Evolutionary conservation across 1,284 basidiomycete species (phyloP), one percentile per base, ranked within the genome.

Genomic region (Ceratobasidium sp.): DNA sequence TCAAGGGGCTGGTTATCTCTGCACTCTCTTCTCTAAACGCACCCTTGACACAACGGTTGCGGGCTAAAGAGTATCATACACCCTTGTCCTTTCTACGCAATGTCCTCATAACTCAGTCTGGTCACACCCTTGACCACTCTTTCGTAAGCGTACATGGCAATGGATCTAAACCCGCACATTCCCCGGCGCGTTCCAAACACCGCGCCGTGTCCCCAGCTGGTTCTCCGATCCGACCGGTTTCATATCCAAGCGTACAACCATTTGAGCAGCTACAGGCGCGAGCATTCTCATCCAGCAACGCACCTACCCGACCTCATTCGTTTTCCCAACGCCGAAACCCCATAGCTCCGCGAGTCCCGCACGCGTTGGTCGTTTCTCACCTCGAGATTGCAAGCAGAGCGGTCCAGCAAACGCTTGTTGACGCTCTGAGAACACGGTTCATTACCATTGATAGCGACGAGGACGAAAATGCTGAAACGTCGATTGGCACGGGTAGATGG

Each of bases 331-430:
- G 71, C 1, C 71, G 71, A 6, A 74, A 64, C 14, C n/a, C 27
- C n/a, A 38, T 59, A 38, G 59, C 60, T 12, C 60, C 66, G 59
- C 79, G 78, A 8, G 69, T 82, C 5, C 91, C 93, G 0, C 86
- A 88, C 59, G 92, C 89, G 1, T 84, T 95, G 1, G 90, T 94
- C 7, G 83, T 94, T 7, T 90, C 92, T 1, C 91, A 92, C 0
- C 85, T 95, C 18, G 93, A 95, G 80, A 83, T 90, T 80, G 87
- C 90, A 0, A 86, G 85, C 46, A 79, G 87, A 16, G 83, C 87
- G 0, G 89, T 89, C 2, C 94, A 95, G 81, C 86, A 89, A 50
- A 87, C 90, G 1, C 83, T 95, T 35, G 83, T 88, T 8, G 86
- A 85, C 27, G 88, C 89, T 0, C 83, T 95, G 54, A 81, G 86